Evolutionary conservation across 768 basidiomycete species (phyloP).

Genomic region (Cyclocybe aegerita): DNA sequence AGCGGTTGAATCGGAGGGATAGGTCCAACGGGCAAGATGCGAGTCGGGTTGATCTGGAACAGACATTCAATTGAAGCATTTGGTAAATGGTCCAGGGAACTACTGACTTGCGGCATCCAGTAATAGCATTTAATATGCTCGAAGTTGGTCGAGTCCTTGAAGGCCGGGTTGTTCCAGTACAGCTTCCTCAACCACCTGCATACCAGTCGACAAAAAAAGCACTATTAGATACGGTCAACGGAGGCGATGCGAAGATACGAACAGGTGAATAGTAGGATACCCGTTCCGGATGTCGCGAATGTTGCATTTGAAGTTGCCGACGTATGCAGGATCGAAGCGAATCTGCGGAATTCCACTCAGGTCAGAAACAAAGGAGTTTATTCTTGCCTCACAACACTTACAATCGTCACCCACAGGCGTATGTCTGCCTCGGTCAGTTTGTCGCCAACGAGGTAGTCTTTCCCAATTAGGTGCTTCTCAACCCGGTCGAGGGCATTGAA

Average conservation of each 20-base stretch:
- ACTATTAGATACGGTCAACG: background rate
- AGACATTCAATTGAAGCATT: background rate
- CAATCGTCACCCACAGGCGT: constrained; percentile 91
- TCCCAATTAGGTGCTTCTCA: constrained; percentile 74
- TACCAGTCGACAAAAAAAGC: background rate
- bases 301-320: constrained; percentile 95
- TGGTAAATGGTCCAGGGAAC: constrained; percentile 5
- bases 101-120: constrained; percentile 58
- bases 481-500: constrained; percentile 80
- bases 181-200: constrained; percentile 78
- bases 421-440: constrained; percentile 82
- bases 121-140: constrained; percentile 83
- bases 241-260: constrained; percentile 14
- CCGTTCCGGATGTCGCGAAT: constrained; percentile 80
- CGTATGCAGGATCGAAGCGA: constrained; percentile 90
- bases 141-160: constrained; percentile 86
- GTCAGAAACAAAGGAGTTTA: background rate
- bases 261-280: constrained; percentile 81
- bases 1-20: constrained; percentile 65
- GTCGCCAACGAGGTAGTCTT: constrained; percentile 84
- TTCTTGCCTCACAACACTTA: constrained; percentile 38
- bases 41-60: constrained; percentile 71
- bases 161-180: constrained; percentile 90
- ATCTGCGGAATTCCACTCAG: constrained; percentile 44
- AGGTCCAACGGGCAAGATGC: constrained; percentile 78